Base-by-base conservation (phyloP, 2,329 filamentous ascomycete species). In the Botrytis pseudocinerea region DNA sequence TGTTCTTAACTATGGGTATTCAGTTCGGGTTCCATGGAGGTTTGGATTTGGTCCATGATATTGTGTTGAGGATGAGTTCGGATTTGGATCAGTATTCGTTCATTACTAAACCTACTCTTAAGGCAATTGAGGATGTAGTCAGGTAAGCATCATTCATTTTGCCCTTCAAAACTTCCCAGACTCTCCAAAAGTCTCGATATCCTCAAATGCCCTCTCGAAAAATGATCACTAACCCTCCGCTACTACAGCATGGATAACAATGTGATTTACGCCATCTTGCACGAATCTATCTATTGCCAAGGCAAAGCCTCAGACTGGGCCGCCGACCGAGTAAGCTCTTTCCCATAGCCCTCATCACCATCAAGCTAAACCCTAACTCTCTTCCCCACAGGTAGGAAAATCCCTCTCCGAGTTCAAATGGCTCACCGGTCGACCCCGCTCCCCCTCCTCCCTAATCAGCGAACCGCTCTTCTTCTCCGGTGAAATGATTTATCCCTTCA, bases 401-500 rank as follows among this genome's bases (percentile, higher is more conserved):
- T 35, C 54, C 22, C 66, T 73, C 25, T 51, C 48, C 2, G 65
- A 70, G 59, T 71, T 32, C 44, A 60, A 82, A 48, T 91, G 89
- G 89, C 76, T 82, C 25, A 73, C 76, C 3, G 75, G 73, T 25
- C 75, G 76, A 6, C 79, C 79, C 6, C 75, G 77, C 59, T 77
- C 75, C 12, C 79, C 82, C 74, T 78, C 80, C 2, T 78, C 79
- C 38, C 82, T 84, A 70, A 78, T 85, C 28, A 78, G 82, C 54
- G 76, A 83, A 75, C 90, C 91, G 0, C 84, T 96, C 35, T 92
- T 88, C 82, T 97, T 98, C 83, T 94, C 93, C 0, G 94, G 95
- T 74, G 95, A 98, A 83, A 98, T 97, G 94, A 88, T 97, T 69
- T 97, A 90, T 81, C 91, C 92, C 0, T 92, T 93, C 82, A 92